Base-by-base conservation (phyloP, 139 green algal species). In the Picochlorum sp. region DNA sequence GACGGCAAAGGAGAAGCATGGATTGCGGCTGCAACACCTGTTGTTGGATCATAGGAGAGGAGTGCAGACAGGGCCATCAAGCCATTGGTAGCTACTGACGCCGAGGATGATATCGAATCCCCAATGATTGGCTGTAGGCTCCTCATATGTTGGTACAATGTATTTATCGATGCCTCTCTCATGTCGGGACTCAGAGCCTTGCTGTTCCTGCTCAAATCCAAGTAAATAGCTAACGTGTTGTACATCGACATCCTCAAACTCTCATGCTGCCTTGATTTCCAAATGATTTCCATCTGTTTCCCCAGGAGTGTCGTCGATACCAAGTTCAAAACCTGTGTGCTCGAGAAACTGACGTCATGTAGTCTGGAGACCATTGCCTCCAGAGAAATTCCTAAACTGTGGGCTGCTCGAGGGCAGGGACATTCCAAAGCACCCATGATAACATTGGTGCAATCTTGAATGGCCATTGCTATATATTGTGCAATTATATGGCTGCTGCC, bases 21-120 rank as follows among this genome's bases (percentile, higher is more conserved):
- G 15, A 83, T 37, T 20, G 57, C 70, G 1, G 81, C 68, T 18
- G 70, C 67, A 26, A 82, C 57, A 23, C 23, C 47, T 3, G 56
- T 54, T 23, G 56, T 56, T n/a, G 59, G 24, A 49, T 85, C 82
- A 0, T 68, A 71, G 3, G 66, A 68, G 16, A 83, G 59, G 37
- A 89, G 51, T 0, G 75, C 67, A n/a, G 68, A 69, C 41, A 90
- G 69, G 45, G 83, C 61, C 62, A 84, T 83, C 51, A 91, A 72
- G 13, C 81, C 83, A 6, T 80, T 63, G 0, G 81, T 52, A 7
- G 63, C 66, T 55, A 63, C 45, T 20, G 31, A 41, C 20, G 65
- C 30, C 20, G 63, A 49, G 4, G 71, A 15, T 9, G 73, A 67
- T 18, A 83, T 66, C 0, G 76, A 74, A 30, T 90, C 81, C 0